Evolutionary conservation across 768 basidiomycete genomes (phyloP).

Genomic region (Mycena crocata): DNA sequence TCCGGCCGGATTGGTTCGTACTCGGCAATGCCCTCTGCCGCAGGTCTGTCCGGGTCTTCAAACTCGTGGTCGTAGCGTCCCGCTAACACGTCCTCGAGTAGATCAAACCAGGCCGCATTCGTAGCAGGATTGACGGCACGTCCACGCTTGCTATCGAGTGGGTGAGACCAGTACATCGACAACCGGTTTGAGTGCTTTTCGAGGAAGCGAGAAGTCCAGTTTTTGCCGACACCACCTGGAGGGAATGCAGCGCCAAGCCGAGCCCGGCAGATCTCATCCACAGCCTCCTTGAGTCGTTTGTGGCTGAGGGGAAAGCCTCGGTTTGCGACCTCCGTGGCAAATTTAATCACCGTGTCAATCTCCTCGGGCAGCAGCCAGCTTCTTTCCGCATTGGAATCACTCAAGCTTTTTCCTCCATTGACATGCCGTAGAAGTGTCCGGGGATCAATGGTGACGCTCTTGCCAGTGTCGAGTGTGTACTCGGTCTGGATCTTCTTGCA

Average conservation of each 20-base stretch:
- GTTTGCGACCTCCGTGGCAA: constrained; percentile 40
- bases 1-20: constrained; percentile 7
- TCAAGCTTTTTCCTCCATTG: constrained; percentile 35
- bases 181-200: constrained; percentile 43
- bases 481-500: constrained; percentile 29
- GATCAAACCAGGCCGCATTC: constrained; percentile 38
- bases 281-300: constrained; percentile 45
- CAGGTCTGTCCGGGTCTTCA: too few relatives aligned
- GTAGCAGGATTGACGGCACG: constrained; percentile 44
- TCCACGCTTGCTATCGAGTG: constrained; percentile 39
- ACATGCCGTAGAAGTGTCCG: constrained; percentile 32
- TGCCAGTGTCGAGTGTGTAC: constrained; percentile 27
- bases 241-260: constrained; percentile 45
- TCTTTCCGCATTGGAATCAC: constrained; percentile 41
- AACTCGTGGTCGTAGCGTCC: constrained; percentile 3
- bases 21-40: too few relatives aligned
- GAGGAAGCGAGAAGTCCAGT: constrained; percentile 50
- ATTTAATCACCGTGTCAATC: constrained; percentile 43
- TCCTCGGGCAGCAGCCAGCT: constrained; percentile 45
- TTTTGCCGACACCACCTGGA: constrained; percentile 45
- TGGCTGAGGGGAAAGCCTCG: constrained; percentile 51
- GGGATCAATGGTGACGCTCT: constrained; percentile 30
- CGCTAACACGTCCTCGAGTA: constrained; percentile 33
- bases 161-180: constrained; percentile 41
- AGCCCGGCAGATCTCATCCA: constrained; percentile 44